A percentile compares a stretch with the other conserved stretches of the same genome.
Evolutionary conservation across 2,329 filamentous ascomycete species (phyloP).

Genomic region (Fusarium nygamai): DNA sequence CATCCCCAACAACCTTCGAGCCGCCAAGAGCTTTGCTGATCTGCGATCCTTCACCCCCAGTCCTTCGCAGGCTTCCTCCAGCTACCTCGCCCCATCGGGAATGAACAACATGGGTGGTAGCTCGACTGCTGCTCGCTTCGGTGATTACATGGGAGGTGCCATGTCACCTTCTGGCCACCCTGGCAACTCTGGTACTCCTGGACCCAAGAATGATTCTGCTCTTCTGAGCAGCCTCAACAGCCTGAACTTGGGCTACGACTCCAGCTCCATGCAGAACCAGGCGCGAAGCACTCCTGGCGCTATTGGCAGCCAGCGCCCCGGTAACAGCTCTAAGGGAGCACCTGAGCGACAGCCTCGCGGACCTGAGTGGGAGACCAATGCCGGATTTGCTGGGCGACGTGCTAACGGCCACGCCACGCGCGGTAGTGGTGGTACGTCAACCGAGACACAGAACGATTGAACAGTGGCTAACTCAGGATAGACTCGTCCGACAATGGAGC

Average conservation of each 20-base stretch:
- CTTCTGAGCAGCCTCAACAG: constrained; percentile 61
- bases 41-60: constrained; percentile 95
- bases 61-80: constrained; percentile 84
- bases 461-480: constrained; percentile 36
- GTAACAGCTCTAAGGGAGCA: constrained; percentile 52
- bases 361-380: constrained; percentile 67
- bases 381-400: constrained; percentile 65
- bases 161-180: constrained; percentile 49
- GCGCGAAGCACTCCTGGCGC: constrained; percentile 65
- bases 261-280: constrained; percentile 49
- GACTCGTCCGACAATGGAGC: constrained; percentile 57
- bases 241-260: constrained; percentile 64
- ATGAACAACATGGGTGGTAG: constrained; percentile 64
- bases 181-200: constrained; percentile 51
- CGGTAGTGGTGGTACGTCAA: constrained; percentile 68
- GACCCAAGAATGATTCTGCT: constrained; percentile 51
- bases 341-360: constrained; percentile 73
- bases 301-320: constrained; percentile 72
- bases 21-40: constrained; percentile 96
- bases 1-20: constrained; percentile 83
- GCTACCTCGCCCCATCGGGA: constrained; percentile 67
- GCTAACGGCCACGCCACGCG: constrained; percentile 70
- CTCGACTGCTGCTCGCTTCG: constrained; percentile 54
- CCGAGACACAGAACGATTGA: neutral
- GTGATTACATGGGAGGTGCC: constrained; percentile 56